A percentile compares a stretch with the other conserved stretches of the same genome.
phyloP scores from a whole-genome alignment of 495 filamentous ascomycete species.

The Extremus antarcticus region DNA sequence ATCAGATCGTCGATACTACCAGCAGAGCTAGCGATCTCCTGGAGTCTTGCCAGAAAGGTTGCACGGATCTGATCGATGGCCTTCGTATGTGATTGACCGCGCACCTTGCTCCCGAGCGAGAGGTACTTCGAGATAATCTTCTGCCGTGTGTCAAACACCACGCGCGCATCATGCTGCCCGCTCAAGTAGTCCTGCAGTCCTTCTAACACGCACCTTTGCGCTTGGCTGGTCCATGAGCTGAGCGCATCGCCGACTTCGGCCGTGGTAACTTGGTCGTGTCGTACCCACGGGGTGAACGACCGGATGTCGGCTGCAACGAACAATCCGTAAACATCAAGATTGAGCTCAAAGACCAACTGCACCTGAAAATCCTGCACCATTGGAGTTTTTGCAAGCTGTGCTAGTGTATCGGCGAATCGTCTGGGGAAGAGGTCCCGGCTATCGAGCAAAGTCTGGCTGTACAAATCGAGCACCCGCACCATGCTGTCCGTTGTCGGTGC shows the following conservation, averaged over 20 bases:
- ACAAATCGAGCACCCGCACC: slow-evolving; percentile 46
- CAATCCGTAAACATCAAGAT: slow-evolving; percentile 67
- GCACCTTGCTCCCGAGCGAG: neutral
- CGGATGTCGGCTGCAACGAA: slow-evolving; percentile 79
- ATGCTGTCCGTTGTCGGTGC: neutral
- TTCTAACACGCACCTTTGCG: slow-evolving; percentile 23
- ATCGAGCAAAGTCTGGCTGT: slow-evolving; percentile 63
- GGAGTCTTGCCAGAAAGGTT: slow-evolving; percentile 19
- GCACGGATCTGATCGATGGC: neutral
- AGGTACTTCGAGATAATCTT: slow-evolving; percentile 6
- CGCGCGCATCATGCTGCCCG: neutral
- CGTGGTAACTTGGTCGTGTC: slow-evolving; percentile 66
- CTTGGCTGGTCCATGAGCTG: slow-evolving; percentile 61
- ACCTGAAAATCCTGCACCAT: slow-evolving; percentile 62
- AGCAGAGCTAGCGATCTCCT: slow-evolving; percentile 1
- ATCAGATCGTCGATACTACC: neutral
- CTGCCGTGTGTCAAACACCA: slow-evolving; percentile 1
- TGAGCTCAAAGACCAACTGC: slow-evolving; percentile 52
- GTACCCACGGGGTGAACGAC: slow-evolving; percentile 82
- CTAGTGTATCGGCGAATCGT: slow-evolving; percentile 58
- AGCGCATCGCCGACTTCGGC: slow-evolving; percentile 54
- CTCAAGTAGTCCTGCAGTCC: slow-evolving; percentile 2
- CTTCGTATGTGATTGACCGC: slow-evolving; percentile 27
- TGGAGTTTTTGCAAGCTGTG: slow-evolving; percentile 54
- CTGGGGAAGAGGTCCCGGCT: slow-evolving; percentile 64